A percentile compares a stretch with the other conserved stretches of the same genome.
phyloP scores from a whole-genome alignment of 2,329 filamentous ascomycete genomes.

The Trichophyton benhamiae region DNA sequence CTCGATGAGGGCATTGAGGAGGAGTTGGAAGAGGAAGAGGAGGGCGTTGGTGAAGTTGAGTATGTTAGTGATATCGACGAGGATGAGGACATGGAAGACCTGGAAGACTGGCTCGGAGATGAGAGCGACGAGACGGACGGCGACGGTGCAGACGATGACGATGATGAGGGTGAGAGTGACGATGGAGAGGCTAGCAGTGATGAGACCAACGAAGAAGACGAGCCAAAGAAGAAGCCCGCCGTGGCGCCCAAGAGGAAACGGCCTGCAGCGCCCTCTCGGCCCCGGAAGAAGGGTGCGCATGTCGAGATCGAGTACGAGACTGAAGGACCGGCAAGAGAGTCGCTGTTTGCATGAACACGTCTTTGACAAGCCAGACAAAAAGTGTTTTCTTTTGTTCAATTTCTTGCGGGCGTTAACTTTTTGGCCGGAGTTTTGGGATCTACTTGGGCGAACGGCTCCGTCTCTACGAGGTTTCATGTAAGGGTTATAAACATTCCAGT shows the following conservation, averaged over 20 bases:
- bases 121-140: conserved; percentile 44
- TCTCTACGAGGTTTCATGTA: not conserved
- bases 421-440: conserved; percentile 4
- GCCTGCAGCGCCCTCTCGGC: conserved; percentile 39
- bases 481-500: not conserved
- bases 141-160: conserved; percentile 38
- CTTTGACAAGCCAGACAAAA: not conserved
- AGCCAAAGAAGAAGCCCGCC: conserved; percentile 30
- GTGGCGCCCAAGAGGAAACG: conserved; percentile 47
- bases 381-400: not conserved
- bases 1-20: conserved; percentile 75
- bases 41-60: conserved; percentile 66
- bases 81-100: conserved; percentile 73
- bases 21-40: conserved; percentile 57
- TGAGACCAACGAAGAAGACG: conserved; percentile 41
- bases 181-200: conserved; percentile 47
- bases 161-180: conserved; percentile 44
- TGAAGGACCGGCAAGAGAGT: conserved; percentile 47
- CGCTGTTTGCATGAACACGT: conserved; percentile 28
- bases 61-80: conserved; percentile 86
- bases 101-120: conserved; percentile 87
- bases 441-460: not conserved
- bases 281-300: conserved; percentile 50
- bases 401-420: not conserved
- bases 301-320: conserved; percentile 71